Evolutionary conservation across 768 basidiomycete species (phyloP).

Genomic region (Lentinus tigrinus): DNA sequence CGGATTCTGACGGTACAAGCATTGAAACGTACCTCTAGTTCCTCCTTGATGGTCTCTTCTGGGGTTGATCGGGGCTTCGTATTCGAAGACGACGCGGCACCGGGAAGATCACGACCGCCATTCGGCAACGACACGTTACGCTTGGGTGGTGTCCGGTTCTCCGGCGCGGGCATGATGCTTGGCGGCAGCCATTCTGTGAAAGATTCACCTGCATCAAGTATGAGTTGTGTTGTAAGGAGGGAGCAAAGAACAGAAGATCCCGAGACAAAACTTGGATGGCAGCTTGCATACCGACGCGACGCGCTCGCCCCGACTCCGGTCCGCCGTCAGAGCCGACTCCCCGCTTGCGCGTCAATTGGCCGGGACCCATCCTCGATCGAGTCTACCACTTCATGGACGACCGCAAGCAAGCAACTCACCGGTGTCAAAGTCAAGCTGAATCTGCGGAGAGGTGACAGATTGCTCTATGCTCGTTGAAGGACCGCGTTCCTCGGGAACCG

Average conservation of each 20-base stretch:
- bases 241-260: too few species aligned
- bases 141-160: constrained; percentile 16
- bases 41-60: constrained; percentile 4
- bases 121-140: constrained; percentile 23
- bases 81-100: neutral
- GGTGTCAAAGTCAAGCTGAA: constrained; percentile 23
- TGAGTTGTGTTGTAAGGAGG: too few species aligned
- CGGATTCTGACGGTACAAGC: too few species aligned
- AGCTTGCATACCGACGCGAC: too few species aligned
- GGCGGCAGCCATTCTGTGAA: constrained; percentile 27
- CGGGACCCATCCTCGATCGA: too few species aligned
- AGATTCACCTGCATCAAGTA: neutral
- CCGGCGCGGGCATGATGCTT: constrained; percentile 5
- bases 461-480: constrained; percentile 6
- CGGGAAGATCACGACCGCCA: neutral
- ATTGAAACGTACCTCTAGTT: neutral
- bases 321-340: too few species aligned
- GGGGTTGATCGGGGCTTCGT: neutral
- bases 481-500: constrained; percentile 1
- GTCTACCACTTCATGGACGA: too few species aligned
- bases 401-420: too few species aligned
- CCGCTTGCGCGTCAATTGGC: too few species aligned
- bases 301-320: too few species aligned
- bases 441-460: constrained; percentile 17
- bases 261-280: too few species aligned